Percentiles rank a stretch among this genome's conserved stretches.
Conservation (phyloP, 139 green algal genomes). For the Coccomyxa sp. region DNA sequence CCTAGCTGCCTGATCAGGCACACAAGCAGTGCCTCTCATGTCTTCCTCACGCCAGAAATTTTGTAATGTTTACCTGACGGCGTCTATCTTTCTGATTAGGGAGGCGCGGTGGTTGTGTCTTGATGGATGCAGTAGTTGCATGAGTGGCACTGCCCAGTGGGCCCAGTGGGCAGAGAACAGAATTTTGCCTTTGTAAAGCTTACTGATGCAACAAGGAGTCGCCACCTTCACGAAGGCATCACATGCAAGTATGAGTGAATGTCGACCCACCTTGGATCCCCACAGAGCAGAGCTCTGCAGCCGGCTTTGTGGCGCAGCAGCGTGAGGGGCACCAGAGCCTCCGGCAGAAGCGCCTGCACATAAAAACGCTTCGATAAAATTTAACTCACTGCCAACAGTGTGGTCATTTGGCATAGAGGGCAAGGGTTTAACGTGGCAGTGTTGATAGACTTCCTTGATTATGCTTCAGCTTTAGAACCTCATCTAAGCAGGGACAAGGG, state of each 20-base stretch:
- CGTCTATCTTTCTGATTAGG: too few relatives aligned
- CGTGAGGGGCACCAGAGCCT: conserved; percentile 57
- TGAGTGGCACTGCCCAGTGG: too few relatives aligned
- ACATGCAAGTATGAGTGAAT: neutral
- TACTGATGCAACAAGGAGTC: too few relatives aligned
- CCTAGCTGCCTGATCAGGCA: conserved; percentile 55
- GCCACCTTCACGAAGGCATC: too few relatives aligned
- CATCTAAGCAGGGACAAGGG: neutral
- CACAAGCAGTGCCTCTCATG: too few relatives aligned
- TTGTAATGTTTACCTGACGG: too few relatives aligned
- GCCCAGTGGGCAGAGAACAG: too few relatives aligned
- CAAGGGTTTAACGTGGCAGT: too few relatives aligned
- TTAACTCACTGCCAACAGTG: neutral
- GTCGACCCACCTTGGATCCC: conserved; percentile 44
- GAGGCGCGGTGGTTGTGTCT: too few relatives aligned
- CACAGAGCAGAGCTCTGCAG: conserved; percentile 46
- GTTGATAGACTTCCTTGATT: neutral
- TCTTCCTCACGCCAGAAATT: too few relatives aligned
- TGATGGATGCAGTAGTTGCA: too few relatives aligned
- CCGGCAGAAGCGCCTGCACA: conserved; percentile 44
- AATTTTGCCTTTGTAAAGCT: too few relatives aligned
- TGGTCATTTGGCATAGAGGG: neutral
- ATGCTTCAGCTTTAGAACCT: neutral
- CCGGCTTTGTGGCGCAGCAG: conserved; percentile 17
- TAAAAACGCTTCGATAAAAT: neutral